Conservation (phyloP, 805 yeast species). For the Metschnikowia lochheadii region DNA sequence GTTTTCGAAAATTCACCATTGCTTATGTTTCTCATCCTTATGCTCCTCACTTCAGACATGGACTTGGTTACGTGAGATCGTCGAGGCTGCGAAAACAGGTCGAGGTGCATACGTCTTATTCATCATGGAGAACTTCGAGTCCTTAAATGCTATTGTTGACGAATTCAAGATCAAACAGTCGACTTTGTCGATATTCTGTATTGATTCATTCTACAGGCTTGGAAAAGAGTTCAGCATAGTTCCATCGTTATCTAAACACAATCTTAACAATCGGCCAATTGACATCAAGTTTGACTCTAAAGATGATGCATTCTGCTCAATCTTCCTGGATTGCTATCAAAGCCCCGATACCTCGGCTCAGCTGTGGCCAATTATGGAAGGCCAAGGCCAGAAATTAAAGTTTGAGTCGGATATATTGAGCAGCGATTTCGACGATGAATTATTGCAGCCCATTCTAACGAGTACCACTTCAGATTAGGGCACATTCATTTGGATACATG, state of each 20-base stretch:
- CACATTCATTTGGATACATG: neutral
- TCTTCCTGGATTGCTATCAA: conserved; percentile 10
- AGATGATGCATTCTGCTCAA: conserved; percentile 15
- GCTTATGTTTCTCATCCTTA: neutral
- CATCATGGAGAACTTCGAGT: conserved; percentile 22
- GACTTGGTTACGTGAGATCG: neutral
- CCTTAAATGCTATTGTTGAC: conserved; percentile 17
- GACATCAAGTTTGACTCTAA: conserved; percentile 12
- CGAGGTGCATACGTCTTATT: neutral
- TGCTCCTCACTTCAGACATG: neutral
- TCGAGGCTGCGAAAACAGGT: neutral
- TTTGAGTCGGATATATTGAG: conserved; percentile 16
- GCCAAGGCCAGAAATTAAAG: conserved; percentile 6
- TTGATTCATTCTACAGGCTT: conserved; percentile 9
- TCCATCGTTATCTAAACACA: conserved; percentile 3
- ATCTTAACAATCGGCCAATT: neutral
- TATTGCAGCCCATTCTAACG: conserved; percentile 9
- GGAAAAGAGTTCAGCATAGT: conserved; percentile 2
- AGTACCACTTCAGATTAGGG: conserved; percentile 1
- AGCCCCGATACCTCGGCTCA: neutral
- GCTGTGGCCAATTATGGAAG: neutral
- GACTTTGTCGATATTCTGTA: conserved; percentile 15
- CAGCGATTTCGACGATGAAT: conserved; percentile 16
- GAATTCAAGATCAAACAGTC: conserved; percentile 17
- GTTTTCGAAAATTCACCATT: too few relatives aligned